Conservation (phyloP, 768 basidiomycete genomes). For the Chalciporus piperatus region DNA sequence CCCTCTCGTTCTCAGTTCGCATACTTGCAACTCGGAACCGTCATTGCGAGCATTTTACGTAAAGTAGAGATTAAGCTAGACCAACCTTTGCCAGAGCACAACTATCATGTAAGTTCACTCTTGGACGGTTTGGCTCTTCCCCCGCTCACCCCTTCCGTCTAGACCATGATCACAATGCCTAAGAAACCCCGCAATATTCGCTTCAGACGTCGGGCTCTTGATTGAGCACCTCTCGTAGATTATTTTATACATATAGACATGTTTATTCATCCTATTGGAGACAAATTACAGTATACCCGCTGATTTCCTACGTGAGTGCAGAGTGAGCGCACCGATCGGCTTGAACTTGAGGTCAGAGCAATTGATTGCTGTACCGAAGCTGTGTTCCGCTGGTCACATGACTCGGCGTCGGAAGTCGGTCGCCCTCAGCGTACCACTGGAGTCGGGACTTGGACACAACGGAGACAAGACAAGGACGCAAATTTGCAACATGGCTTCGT, state of each 20-base stretch:
- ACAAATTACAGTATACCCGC: not conserved
- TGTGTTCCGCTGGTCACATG: constrained; percentile 8
- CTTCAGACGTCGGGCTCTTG: constrained; percentile 64
- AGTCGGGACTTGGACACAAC: too few relatives aligned
- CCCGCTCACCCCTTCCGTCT: constrained; percentile 9
- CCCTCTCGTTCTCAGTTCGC: constrained; percentile 63
- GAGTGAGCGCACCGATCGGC: too few relatives aligned
- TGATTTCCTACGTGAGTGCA: not conserved
- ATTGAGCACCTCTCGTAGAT: constrained; percentile 29
- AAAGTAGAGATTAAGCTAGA: constrained; percentile 70
- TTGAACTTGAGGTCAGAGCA: too few relatives aligned
- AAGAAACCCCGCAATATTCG: constrained; percentile 61
- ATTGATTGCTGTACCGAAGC: too few relatives aligned
- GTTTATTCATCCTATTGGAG: not conserved
- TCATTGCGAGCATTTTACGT: constrained; percentile 78
- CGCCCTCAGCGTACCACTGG: too few relatives aligned
- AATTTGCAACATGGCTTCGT: constrained; percentile 55
- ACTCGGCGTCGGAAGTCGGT: not conserved
- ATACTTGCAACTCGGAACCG: constrained; percentile 85
- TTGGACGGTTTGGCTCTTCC: not conserved
- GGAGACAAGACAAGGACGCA: not conserved
- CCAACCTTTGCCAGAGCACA: constrained; percentile 65
- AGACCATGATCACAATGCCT: constrained; percentile 96
- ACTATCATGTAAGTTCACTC: constrained; percentile 75
- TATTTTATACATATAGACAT: constrained; percentile 5